Percentiles rank a stretch among this genome's conserved stretches.
These are phyloP conservation scores for Phytophthora parvispora DNA, from an alignment of 352 stramenopile genomes.

Conservation along the genomic window DNA sequence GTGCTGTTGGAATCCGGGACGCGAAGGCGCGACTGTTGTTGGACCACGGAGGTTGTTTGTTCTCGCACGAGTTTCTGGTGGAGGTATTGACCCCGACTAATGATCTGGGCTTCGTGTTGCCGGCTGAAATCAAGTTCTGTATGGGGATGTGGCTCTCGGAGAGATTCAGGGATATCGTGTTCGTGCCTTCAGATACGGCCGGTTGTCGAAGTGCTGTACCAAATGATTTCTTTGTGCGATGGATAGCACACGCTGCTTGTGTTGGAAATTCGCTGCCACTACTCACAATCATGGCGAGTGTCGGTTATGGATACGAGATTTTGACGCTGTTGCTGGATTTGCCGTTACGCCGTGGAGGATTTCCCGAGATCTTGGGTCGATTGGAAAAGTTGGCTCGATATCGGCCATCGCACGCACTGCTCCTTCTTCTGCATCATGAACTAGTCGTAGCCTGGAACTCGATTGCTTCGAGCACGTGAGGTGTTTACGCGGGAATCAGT, in stretches of 20 bases:
- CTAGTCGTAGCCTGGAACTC: neutral
- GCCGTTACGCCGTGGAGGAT: neutral
- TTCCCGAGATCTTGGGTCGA: conserved; percentile 1
- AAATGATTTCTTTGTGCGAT: conserved; percentile 10
- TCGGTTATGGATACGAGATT: conserved; percentile 19
- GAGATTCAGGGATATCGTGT: neutral
- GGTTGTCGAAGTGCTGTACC: neutral
- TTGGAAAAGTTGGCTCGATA: conserved; percentile 5
- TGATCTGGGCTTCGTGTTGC: neutral
- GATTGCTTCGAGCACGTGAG: neutral
- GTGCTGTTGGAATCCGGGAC: neutral
- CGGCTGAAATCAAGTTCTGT: neutral
- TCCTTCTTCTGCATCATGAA: conserved; percentile 14
- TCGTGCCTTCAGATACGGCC: neutral
- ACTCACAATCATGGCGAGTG: conserved; percentile 3
- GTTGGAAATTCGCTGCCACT: neutral
- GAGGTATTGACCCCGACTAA: neutral
- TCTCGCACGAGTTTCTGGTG: neutral
- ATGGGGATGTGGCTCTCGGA: conserved; percentile 2
- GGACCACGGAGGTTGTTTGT: conserved; percentile 9
- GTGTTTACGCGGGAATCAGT: neutral
- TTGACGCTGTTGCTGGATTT: conserved; percentile 20
- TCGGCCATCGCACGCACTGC: neutral
- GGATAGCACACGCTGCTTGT: conserved; percentile 2
- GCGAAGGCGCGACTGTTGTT: conserved; percentile 15